A percentile compares a stretch with the other conserved stretches of the same genome.
phyloP scores from a whole-genome alignment of 2,329 filamentous ascomycete genomes.

The Sclerotiophoma versabilis region DNA sequence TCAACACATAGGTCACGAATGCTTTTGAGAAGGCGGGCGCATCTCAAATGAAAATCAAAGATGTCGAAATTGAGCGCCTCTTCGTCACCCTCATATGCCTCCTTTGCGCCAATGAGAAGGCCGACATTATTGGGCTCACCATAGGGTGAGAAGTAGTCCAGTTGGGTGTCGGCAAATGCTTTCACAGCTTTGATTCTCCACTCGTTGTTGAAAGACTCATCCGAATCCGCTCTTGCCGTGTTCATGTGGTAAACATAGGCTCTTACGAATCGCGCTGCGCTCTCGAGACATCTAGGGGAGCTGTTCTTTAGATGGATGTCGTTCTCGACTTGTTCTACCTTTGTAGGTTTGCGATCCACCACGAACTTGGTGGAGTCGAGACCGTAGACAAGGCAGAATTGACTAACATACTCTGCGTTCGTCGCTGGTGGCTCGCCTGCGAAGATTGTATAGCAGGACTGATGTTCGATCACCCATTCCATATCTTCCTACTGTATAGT shows the following conservation, averaged over 20 bases:
- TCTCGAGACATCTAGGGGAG: background rate
- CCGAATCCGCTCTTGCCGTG: background rate
- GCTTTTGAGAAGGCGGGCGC: constrained; percentile 2
- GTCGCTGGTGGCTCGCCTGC: background rate
- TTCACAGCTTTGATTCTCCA: background rate
- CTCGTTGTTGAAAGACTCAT: background rate
- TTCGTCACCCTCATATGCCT: constrained; percentile 15
- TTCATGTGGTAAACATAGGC: no score
- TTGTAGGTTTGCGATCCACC: background rate
- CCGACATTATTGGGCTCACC: constrained; percentile 1
- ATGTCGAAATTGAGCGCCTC: constrained; percentile 15
- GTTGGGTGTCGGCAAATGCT: background rate
- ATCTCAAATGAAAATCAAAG: constrained; percentile 3
- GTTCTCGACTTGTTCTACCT: background rate
- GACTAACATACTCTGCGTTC: background rate
- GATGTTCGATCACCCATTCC: constrained; percentile 11
- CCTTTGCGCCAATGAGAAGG: constrained; percentile 11
- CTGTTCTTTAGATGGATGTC: background rate
- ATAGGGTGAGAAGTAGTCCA: background rate
- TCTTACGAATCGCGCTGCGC: background rate
- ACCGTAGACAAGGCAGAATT: constrained; percentile 10
- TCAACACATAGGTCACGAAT: constrained; percentile 14
- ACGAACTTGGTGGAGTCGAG: constrained; percentile 1
- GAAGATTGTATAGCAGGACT: background rate
- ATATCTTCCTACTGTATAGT: constrained; percentile 11